Evolutionary conservation across 805 yeast genomes (phyloP).

Genomic region (Yamadazyma kitorensis): DNA sequence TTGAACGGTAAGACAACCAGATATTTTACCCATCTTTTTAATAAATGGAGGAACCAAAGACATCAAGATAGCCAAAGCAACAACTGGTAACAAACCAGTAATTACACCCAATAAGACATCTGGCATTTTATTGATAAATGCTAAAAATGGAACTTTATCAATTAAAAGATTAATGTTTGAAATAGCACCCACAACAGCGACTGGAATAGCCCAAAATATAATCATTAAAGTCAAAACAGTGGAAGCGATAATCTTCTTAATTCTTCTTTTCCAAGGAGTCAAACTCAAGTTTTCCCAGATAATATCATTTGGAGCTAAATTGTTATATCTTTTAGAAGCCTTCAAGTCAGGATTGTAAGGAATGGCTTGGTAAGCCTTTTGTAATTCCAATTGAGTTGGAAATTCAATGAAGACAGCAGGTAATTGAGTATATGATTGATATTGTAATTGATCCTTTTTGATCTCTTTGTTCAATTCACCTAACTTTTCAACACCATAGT

Average conservation of each 20-base stretch:
- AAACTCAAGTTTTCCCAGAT: conserved; percentile 76
- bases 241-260: conserved; percentile 57
- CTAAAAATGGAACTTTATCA: conserved; percentile 47
- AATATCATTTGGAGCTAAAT: conserved; percentile 77
- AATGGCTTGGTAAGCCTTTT: conserved; percentile 82
- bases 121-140: conserved; percentile 58
- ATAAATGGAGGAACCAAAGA: conserved; percentile 63
- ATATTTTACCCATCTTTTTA: conserved; percentile 63
- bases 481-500: conserved; percentile 64
- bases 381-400: conserved; percentile 81
- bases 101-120: conserved; percentile 53
- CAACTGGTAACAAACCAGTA: conserved; percentile 68
- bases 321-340: conserved; percentile 50
- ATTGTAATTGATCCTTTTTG: conserved; percentile 50
- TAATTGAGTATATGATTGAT: conserved; percentile 48
- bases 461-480: conserved; percentile 71
- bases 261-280: conserved; percentile 52
- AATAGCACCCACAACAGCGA: conserved; percentile 72
- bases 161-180: conserved; percentile 66
- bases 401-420: conserved; percentile 82
- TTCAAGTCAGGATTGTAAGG: conserved; percentile 52
- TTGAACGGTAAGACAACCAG: conserved; percentile 72
- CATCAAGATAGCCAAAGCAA: conserved; percentile 65
- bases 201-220: conserved; percentile 69
- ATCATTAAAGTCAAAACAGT: conserved; percentile 64